Evolutionary conservation across 345 rosid genomes (phyloP).

Genomic region (Arabidopsis arenosa): DNA sequence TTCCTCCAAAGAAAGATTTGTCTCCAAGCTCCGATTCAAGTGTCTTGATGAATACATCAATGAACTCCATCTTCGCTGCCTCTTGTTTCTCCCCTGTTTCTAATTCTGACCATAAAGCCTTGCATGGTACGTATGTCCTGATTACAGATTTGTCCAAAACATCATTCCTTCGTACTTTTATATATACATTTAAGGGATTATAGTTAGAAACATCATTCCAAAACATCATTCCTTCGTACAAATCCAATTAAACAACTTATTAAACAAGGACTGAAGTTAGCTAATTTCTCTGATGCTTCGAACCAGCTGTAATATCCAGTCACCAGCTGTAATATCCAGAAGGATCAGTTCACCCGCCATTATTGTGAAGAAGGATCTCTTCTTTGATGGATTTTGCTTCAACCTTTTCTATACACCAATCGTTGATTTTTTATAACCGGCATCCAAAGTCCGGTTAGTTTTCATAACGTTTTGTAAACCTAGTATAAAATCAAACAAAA

Average conservation of each 20-base stretch:
- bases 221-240: too few relatives aligned
- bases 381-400: neutral
- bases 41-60: constrained; percentile 1
- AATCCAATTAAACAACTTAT: too few relatives aligned
- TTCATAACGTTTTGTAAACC: too few relatives aligned
- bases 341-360: constrained; percentile 42
- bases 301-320: constrained; percentile 42
- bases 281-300: constrained; percentile 38
- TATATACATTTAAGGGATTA: neutral
- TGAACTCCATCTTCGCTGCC: constrained; percentile 19
- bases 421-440: too few relatives aligned
- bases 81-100: constrained; percentile 34
- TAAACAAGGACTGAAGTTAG: constrained; percentile 47
- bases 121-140: constrained; percentile 24
- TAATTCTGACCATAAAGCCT: constrained; percentile 14
- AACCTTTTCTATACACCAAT: neutral
- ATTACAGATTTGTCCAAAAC: neutral
- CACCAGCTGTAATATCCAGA: constrained; percentile 38
- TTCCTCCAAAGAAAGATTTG: constrained; percentile 10
- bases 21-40: constrained; percentile 28
- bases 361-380: neutral
- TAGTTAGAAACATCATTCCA: too few relatives aligned
- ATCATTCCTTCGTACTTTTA: neutral
- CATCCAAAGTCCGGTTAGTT: too few relatives aligned
- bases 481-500: too few relatives aligned